These are phyloP conservation scores for Amylostereum chailletii DNA, from an alignment of 1,284 basidiomycete species.

Conservation along the genomic window DNA sequence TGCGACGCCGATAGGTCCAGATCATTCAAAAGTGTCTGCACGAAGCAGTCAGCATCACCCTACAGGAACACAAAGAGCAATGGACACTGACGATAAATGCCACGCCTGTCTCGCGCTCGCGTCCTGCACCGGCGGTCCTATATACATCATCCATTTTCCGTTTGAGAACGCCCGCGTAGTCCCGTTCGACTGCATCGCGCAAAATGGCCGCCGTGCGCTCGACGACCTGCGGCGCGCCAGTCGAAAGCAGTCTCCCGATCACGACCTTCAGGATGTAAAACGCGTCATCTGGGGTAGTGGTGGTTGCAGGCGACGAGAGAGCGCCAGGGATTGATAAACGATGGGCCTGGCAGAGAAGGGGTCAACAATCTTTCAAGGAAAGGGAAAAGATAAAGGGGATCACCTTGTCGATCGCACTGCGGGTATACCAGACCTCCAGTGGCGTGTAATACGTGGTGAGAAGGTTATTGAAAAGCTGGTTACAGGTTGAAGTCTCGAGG, in stretches of 20 bases:
- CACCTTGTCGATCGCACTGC: constrained; percentile 85
- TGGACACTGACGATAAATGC: constrained; percentile 67
- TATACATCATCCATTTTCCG: constrained; percentile 87
- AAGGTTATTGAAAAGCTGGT: constrained; percentile 59
- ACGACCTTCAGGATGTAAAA: constrained; percentile 91
- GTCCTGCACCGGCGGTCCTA: constrained; percentile 44
- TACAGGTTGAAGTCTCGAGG: constrained; percentile 47
- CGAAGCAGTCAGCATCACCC: constrained; percentile 3
- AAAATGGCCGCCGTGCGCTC: constrained; percentile 54
- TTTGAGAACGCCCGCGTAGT: constrained; percentile 73
- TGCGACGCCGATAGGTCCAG: constrained; percentile 83
- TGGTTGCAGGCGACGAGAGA: constrained; percentile 49
- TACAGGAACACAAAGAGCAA: background rate
- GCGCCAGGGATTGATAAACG: constrained; percentile 59
- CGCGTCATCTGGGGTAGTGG: constrained; percentile 84
- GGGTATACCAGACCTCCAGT: constrained; percentile 88
- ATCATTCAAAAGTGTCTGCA: constrained; percentile 80
- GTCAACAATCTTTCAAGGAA: background rate
- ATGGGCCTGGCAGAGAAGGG: constrained; percentile 44
- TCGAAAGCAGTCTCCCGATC: constrained; percentile 65
- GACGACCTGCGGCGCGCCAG: constrained; percentile 57
- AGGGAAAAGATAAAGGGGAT: constrained; percentile 4
- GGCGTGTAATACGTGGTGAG: constrained; percentile 77
- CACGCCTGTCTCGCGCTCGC: constrained; percentile 69
- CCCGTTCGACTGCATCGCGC: constrained; percentile 67